Conservation (phyloP, 768 basidiomycete genomes). For the Thelephora aurantiotincta region DNA sequence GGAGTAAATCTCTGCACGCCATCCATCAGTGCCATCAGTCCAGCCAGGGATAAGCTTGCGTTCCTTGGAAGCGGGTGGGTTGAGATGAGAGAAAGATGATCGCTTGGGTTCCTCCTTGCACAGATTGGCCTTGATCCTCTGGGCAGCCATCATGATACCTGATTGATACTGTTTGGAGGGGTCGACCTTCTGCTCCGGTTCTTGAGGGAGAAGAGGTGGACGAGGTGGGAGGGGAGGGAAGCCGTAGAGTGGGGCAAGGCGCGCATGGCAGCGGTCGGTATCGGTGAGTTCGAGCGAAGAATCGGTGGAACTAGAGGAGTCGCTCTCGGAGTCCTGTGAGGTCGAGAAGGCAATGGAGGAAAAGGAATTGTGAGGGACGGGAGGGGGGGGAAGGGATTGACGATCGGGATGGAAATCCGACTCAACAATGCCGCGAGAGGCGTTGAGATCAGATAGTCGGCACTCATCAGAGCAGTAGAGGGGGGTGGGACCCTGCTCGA, state of each 20-base stretch:
- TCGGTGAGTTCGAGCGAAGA: constrained; percentile 12
- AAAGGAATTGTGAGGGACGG: constrained; percentile 26
- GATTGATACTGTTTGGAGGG: constrained; percentile 29
- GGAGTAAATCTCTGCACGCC: constrained; percentile 53
- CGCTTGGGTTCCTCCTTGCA: constrained; percentile 20
- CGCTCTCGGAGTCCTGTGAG: constrained; percentile 24
- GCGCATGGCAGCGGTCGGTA: constrained; percentile 14
- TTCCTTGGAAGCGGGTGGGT: constrained; percentile 16
- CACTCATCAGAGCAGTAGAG: constrained; percentile 80
- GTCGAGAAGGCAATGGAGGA: constrained; percentile 6
- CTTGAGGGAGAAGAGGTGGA: constrained; percentile 23
- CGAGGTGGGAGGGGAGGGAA: constrained; percentile 43
- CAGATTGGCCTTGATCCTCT: constrained; percentile 34
- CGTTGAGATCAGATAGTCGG: constrained; percentile 40
- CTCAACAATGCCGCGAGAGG: constrained; percentile 24
- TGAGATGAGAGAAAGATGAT: constrained; percentile 20
- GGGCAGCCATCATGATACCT: constrained; percentile 60
- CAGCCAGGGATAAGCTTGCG: constrained; percentile 43
- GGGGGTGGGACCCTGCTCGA: constrained; percentile 69
- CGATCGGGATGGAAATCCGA: constrained; percentile 32
- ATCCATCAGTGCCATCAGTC: constrained; percentile 52
- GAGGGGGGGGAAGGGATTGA: constrained; percentile 22
- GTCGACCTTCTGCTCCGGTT: constrained; percentile 12
- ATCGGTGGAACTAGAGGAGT: constrained; percentile 26
- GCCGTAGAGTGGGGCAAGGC: constrained; percentile 25